Base-by-base conservation (phyloP, 129 eudicot genomes). In the Artemisia tridentata region DNA sequence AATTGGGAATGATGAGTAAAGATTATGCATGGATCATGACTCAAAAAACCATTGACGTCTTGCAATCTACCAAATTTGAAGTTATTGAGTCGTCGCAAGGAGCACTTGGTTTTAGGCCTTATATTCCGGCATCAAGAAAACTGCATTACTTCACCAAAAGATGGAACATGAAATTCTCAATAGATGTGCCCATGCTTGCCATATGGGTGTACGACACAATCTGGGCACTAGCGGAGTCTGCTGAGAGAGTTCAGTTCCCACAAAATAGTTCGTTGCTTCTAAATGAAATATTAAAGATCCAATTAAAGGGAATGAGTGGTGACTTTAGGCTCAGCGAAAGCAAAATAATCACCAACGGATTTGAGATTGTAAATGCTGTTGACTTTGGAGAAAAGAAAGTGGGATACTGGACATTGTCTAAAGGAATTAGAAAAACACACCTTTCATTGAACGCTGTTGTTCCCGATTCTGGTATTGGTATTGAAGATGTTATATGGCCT, bases 1-100 rank as follows among this genome's bases (percentile, higher is more conserved):
- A 29, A n/a, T 7, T 72, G 11, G 78, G 80, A 27, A 83, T 85
- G 91, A 72, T 80, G 77, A 67, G 17, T 5, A 52, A 79, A 47
- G 86, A 64, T 5, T 85, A 86, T 72, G 84, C 72, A 27, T 88
- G 91, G 91, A 79, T 88, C 17, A 31, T 81, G 15, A 86, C 89
- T 0, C 72, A 60, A 41, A 52, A 67, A 17, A 64, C 82, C 0
- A 18, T 72, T 16, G 78, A 79, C 17, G 29, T 62, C 48, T 23
- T 86, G 2, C 61, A 51, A 18, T 55, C 72, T 18, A 5, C 75
- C 64, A 77, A 86, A 8, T 73, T 45, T 49, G 38, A 51, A 17
- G 82, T 72, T 47, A 38, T 75, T 0, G 74, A 81, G 21, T 80
- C 86, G 2, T 79, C 73, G 66, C 80, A 78, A 68, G 91, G 91